phyloP scores from a whole-genome alignment of 768 basidiomycete species.

The Phlebiopsis gigantea region DNA sequence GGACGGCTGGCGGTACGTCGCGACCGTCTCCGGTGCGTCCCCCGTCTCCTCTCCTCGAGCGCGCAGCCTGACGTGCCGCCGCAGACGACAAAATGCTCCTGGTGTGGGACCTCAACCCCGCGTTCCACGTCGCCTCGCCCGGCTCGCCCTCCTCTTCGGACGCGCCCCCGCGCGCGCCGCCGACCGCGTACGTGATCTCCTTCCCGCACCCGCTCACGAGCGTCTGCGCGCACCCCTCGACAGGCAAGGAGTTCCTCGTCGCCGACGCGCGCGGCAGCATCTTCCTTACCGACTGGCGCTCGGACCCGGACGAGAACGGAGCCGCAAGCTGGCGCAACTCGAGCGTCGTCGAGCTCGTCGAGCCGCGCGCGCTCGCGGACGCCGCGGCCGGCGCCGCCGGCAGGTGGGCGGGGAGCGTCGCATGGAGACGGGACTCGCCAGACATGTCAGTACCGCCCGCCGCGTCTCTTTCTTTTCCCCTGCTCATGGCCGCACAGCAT shows the following conservation, averaged over 20 bases:
- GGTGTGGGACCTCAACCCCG: constrained; percentile 81
- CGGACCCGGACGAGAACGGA: constrained; percentile 52
- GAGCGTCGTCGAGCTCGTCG: constrained; percentile 65
- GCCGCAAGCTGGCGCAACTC: constrained; percentile 54
- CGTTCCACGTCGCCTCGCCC: constrained; percentile 38
- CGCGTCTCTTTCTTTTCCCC: background rate
- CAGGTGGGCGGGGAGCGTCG: constrained; percentile 53
- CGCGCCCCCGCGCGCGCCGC: constrained; percentile 48
- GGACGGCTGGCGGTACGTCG: constrained; percentile 69
- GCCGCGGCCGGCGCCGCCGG: constrained; percentile 40
- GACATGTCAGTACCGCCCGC: constrained; percentile 78
- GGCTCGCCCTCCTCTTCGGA: constrained; percentile 25
- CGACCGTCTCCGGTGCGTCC: constrained; percentile 66
- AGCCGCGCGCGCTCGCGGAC: constrained; percentile 58
- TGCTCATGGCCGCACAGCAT: constrained; percentile 38
- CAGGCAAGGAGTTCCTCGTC: constrained; percentile 75
- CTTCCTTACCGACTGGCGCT: constrained; percentile 80
- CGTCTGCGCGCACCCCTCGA: constrained; percentile 64
- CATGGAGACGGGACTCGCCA: constrained; percentile 65
- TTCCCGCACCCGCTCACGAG: constrained; percentile 70
- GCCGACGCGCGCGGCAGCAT: constrained; percentile 70
- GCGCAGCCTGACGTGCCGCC: background rate
- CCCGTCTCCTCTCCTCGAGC: background rate
- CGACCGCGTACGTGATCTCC: constrained; percentile 70
- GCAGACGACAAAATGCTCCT: constrained; percentile 80